Conservation (phyloP, 139 green algal species). For the Tetradesmus lagerheimii region DNA sequence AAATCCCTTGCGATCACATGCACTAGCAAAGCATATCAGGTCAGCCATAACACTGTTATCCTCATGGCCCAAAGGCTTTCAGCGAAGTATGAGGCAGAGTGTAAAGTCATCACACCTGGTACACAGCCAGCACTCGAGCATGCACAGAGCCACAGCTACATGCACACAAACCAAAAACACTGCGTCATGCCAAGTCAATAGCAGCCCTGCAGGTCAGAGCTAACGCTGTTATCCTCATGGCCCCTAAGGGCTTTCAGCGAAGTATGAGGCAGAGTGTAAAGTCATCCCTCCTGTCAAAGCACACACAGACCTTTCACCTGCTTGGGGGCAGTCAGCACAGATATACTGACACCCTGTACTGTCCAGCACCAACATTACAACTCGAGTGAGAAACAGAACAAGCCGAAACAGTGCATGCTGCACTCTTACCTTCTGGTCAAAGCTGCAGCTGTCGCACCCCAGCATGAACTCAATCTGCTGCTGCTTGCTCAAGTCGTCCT, state of each 20-base stretch:
- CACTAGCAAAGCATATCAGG: too few relatives aligned
- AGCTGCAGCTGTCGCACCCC: constrained; percentile 12
- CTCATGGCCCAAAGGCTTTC: neutral
- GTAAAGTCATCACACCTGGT: neutral
- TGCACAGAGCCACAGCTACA: neutral
- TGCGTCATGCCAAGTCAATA: neutral
- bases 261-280: constrained; percentile 28
- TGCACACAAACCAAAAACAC: neutral
- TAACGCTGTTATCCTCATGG: neutral
- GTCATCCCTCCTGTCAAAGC: neutral
- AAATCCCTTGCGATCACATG: too few relatives aligned
- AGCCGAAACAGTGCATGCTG: neutral
- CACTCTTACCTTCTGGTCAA: neutral
- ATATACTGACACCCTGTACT: neutral
- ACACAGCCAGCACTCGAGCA: too few relatives aligned
- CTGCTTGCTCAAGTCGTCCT: constrained; percentile 15
- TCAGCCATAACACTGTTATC: neutral
- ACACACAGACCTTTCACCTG: too few relatives aligned
- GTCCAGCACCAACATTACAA: neutral
- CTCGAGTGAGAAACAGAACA: too few relatives aligned
- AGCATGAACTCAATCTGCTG: constrained; percentile 51
- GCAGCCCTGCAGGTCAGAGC: neutral
- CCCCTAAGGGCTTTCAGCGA: neutral
- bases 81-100: constrained; percentile 37
- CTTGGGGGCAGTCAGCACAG: too few relatives aligned